Evolutionary conservation across 768 basidiomycete genomes (phyloP).

Genomic region (Pleurotus salmoneostramineus): DNA sequence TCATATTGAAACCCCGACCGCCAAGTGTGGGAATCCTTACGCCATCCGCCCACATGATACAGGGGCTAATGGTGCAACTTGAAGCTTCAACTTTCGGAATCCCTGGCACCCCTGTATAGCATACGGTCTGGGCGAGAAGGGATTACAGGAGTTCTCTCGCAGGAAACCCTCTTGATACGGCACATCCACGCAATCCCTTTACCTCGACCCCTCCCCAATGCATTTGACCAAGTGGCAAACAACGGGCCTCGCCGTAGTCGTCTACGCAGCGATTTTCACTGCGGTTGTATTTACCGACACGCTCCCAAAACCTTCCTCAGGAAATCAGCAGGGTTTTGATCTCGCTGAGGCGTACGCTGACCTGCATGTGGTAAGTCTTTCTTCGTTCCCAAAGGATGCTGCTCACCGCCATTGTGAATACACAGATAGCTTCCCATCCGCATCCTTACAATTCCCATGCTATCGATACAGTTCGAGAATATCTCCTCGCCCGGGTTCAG

Average conservation of each 20-base stretch:
- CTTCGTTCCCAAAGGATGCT: slow-evolving; percentile 13
- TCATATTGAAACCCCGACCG: slow-evolving; percentile 7
- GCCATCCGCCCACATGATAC: neutral
- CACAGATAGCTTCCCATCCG: slow-evolving; percentile 59
- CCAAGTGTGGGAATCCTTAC: slow-evolving; percentile 2
- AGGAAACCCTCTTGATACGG: too few relatives aligned
- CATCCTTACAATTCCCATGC: slow-evolving; percentile 78
- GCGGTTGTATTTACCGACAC: slow-evolving; percentile 46
- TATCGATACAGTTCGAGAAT: slow-evolving; percentile 63
- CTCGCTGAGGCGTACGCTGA: slow-evolving; percentile 51
- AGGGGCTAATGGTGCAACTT: neutral
- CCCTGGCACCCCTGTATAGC: too few relatives aligned
- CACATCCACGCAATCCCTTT: too few relatives aligned
- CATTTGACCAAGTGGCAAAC: slow-evolving; percentile 26
- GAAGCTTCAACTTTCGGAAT: too few relatives aligned
- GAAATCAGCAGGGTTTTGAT: slow-evolving; percentile 34
- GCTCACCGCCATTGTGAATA: neutral
- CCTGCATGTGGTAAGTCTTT: slow-evolving; percentile 42
- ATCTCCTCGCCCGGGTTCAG: slow-evolving; percentile 52
- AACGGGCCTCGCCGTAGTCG: slow-evolving; percentile 39
- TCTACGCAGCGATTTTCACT: slow-evolving; percentile 45
- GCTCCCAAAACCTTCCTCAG: slow-evolving; percentile 36
- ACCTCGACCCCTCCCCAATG: too few relatives aligned
- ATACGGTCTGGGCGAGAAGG: too few relatives aligned
- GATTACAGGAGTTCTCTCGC: too few relatives aligned